These are phyloP conservation scores for Urtica urens DNA, from an alignment of 306 rosid genomes.

Conservation along the genomic window DNA sequence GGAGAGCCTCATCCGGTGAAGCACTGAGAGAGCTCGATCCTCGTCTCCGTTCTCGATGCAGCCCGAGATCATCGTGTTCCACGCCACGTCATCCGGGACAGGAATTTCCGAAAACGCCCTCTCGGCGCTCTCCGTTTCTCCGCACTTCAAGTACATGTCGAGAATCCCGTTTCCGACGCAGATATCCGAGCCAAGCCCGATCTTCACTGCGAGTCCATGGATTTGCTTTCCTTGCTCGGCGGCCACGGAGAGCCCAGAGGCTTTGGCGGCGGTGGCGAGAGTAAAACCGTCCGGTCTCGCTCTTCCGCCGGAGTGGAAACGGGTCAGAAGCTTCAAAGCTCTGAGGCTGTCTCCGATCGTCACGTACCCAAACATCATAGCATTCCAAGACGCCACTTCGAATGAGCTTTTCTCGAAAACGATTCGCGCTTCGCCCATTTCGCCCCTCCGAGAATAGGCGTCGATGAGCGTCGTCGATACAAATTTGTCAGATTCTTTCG, in stretches of 20 bases:
- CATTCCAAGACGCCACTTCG: slow-evolving; percentile 74
- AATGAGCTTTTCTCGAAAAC: slow-evolving; percentile 37
- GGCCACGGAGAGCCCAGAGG: slow-evolving; percentile 47
- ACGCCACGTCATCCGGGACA: slow-evolving; percentile 60
- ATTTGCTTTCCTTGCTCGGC: slow-evolving; percentile 57
- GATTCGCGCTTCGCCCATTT: slow-evolving; percentile 52
- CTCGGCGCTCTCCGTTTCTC: slow-evolving; percentile 51
- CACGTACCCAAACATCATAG: slow-evolving; percentile 66
- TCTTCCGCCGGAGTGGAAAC: slow-evolving; percentile 41
- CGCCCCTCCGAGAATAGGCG: slow-evolving; percentile 53
- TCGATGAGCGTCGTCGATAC: slow-evolving; percentile 68
- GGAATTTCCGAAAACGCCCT: slow-evolving; percentile 45
- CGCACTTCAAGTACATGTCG: slow-evolving; percentile 76
- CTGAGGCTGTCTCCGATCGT: slow-evolving; percentile 26
- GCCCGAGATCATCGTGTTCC: slow-evolving; percentile 84
- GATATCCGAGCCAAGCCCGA: slow-evolving; percentile 39
- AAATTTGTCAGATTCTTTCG: slow-evolving; percentile 36
- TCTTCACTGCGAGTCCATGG: slow-evolving; percentile 43
- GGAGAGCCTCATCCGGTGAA: slow-evolving; percentile 58
- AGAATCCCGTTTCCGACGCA: slow-evolving; percentile 50
- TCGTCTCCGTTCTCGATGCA: slow-evolving; percentile 69
- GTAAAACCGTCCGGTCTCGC: slow-evolving; percentile 43
- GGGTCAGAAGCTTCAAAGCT: slow-evolving; percentile 42
- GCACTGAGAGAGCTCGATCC: slow-evolving; percentile 43
- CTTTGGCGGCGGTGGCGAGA: slow-evolving; percentile 62